These are phyloP conservation scores for Cyberlindnera veronae DNA, from an alignment of 805 yeast genomes.

Conservation along the genomic window DNA sequence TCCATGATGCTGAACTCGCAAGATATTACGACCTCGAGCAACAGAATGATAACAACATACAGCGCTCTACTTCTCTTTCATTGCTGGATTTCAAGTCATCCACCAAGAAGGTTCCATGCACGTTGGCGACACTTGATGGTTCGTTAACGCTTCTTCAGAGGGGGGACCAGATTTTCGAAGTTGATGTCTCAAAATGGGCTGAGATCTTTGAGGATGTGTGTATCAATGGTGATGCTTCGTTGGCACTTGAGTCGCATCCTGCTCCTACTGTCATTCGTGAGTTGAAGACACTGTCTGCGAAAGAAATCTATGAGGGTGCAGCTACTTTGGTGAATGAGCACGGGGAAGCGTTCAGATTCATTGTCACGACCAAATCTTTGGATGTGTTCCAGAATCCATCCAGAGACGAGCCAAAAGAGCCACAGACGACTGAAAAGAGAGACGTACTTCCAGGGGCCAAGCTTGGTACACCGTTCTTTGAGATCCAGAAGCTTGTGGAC, in stretches of 20 bases:
- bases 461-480: constrained; percentile 11
- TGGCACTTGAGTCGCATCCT: background rate
- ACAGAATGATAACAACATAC: background rate
- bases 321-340: constrained; percentile 3
- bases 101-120: constrained; percentile 1
- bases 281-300: constrained; percentile 1
- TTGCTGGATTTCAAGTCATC: constrained; percentile 13
- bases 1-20: constrained; percentile 20
- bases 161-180: constrained; percentile 9
- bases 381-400: constrained; percentile 4
- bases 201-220: background rate
- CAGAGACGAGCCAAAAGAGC: background rate
- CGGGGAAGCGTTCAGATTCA: constrained; percentile 3
- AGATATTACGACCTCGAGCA: constrained; percentile 19
- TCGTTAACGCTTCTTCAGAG: constrained; percentile 7
- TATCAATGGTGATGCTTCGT: background rate
- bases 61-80: background rate
- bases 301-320: constrained; percentile 13
- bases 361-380: constrained; percentile 7
- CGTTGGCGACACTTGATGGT: background rate
- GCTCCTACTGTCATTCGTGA: constrained; percentile 1
- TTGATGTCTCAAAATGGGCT: constrained; percentile 4
- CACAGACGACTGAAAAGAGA: background rate
- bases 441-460: constrained; percentile 1
- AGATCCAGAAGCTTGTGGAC: constrained; percentile 7